Conservation (phyloP, 208 protist genomes). For the Vickermania ingenoplastis region DNA sequence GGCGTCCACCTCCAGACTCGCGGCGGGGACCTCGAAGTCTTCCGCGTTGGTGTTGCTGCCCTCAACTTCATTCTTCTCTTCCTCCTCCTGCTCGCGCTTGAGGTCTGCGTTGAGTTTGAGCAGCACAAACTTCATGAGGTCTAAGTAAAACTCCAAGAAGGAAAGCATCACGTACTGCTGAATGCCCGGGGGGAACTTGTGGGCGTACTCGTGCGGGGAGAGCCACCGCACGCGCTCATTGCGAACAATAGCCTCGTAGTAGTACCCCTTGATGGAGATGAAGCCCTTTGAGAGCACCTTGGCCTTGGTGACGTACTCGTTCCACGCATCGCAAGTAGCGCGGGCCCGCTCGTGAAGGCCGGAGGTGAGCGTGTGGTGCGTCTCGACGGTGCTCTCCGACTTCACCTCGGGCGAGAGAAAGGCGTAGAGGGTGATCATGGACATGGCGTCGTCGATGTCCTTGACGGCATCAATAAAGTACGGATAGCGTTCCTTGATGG, state of each 20-base stretch:
- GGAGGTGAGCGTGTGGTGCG: constrained; percentile 69
- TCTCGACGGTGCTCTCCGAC: constrained; percentile 64
- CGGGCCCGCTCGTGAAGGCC: constrained; percentile 67
- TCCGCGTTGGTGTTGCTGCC: constrained; percentile 36
- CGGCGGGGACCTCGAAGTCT: constrained; percentile 22
- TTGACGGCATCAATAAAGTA: constrained; percentile 94
- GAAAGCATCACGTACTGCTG: constrained; percentile 94
- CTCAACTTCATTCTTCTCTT: constrained; percentile 50
- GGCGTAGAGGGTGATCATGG: constrained; percentile 93
- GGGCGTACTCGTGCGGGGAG: constrained; percentile 95
- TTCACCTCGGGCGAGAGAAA: constrained; percentile 73
- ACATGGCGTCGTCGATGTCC: constrained; percentile 96
- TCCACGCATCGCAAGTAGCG: constrained; percentile 65
- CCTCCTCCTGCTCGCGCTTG: constrained; percentile 55
- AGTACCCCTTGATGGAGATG: constrained; percentile 98
- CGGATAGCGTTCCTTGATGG: constrained; percentile 97
- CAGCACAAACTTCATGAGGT: constrained; percentile 95
- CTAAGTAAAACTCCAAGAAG: constrained; percentile 97
- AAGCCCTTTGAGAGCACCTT: constrained; percentile 92
- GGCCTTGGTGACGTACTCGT: constrained; percentile 76
- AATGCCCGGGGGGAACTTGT: constrained; percentile 90
- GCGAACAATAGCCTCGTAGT: constrained; percentile 96
- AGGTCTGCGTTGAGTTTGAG: constrained; percentile 92
- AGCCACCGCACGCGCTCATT: constrained; percentile 96
- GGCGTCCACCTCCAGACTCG: constrained; percentile 11